These are phyloP conservation scores for Suillus subaureus DNA, from an alignment of 768 basidiomycete genomes.

Conservation along the genomic window DNA sequence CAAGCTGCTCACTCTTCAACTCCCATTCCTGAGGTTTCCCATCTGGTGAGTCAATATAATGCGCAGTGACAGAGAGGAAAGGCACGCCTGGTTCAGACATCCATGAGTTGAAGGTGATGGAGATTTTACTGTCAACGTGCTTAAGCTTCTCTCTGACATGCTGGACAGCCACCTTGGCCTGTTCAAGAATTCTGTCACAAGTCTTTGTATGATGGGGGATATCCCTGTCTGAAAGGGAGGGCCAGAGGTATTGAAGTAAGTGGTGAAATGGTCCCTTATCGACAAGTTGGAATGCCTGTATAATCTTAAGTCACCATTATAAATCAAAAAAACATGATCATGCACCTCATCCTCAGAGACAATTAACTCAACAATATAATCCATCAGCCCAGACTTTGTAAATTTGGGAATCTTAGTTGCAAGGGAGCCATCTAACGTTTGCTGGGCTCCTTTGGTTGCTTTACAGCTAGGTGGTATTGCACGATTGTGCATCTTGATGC, in stretches of 20 bases:
- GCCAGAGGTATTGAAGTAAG: neutral
- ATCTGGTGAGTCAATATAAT: too few relatives aligned
- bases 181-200: too few relatives aligned
- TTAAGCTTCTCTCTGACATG: too few relatives aligned
- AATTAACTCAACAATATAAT: neutral
- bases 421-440: neutral
- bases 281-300: neutral
- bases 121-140: too few relatives aligned
- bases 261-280: neutral
- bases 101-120: too few relatives aligned
- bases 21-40: too few relatives aligned
- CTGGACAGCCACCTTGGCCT: too few relatives aligned
- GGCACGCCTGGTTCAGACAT: too few relatives aligned
- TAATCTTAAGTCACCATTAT: neutral
- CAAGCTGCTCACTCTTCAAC: too few relatives aligned
- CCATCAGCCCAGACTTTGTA: neutral
- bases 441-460: neutral
- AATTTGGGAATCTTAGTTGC: neutral
- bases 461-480: neutral
- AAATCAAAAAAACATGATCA: too few relatives aligned
- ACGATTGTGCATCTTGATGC: neutral
- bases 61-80: too few relatives aligned
- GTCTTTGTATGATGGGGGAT: neutral
- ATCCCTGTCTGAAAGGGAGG: constrained; percentile 1
- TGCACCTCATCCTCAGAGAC: neutral